Conservation (phyloP, 2,329 filamentous ascomycete genomes). For the Huntiella decipiens region DNA sequence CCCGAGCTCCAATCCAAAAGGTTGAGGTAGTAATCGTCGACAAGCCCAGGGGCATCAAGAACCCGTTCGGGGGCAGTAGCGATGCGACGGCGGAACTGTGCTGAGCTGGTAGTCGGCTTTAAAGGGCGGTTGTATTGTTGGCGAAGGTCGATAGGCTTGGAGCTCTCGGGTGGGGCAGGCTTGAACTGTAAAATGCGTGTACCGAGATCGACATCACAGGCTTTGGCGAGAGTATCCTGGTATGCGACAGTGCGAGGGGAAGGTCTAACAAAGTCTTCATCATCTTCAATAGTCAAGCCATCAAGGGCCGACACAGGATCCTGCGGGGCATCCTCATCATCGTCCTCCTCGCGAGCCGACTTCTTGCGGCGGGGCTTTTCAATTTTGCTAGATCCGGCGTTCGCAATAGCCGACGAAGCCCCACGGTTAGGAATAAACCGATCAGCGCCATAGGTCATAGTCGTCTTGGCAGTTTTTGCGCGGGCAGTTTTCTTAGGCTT, state of each 20-base stretch:
- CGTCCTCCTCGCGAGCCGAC: constrained; percentile 39
- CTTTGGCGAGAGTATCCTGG: constrained; percentile 74
- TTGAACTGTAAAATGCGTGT: constrained; percentile 96
- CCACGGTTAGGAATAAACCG: constrained; percentile 90
- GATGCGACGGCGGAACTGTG: constrained; percentile 79
- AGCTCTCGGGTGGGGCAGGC: constrained; percentile 92
- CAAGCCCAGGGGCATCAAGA: constrained; percentile 81
- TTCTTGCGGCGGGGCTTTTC: constrained; percentile 59
- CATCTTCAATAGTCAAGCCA: constrained; percentile 53
- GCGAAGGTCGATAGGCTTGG: constrained; percentile 91
- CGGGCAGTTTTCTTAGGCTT: constrained; percentile 39
- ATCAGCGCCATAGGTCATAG: constrained; percentile 62
- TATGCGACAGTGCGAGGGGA: constrained; percentile 81
- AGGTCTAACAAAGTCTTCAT: constrained; percentile 53
- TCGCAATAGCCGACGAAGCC: constrained; percentile 74
- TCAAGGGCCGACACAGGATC: constrained; percentile 66
- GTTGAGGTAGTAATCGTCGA: constrained; percentile 99
- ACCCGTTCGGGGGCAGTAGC: constrained; percentile 91
- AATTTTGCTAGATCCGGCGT: constrained; percentile 66
- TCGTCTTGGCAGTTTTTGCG: constrained; percentile 54
- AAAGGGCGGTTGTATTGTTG: constrained; percentile 96
- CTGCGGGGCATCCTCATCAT: constrained; percentile 50
- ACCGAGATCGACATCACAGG: constrained; percentile 82
- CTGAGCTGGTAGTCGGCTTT: constrained; percentile 55
- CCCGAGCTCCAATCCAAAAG: constrained; percentile 93